phyloP scores from a whole-genome alignment of 106 monocot genomes.

The Gastrodia elata region DNA sequence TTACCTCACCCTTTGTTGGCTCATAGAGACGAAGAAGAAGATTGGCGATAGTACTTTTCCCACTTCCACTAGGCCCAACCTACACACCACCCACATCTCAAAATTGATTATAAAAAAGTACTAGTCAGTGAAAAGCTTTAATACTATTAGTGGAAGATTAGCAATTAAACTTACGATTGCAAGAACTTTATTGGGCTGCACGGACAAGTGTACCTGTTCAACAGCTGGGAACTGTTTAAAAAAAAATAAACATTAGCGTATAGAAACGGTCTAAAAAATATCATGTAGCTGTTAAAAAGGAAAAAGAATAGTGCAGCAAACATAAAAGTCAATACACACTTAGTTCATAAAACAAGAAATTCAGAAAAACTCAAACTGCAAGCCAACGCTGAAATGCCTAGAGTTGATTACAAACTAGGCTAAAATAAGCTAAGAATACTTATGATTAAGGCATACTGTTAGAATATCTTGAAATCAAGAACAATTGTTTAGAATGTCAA shows the following conservation, averaged over 20 bases:
- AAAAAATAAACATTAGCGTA: neutral
- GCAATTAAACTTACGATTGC: conserved; percentile 67
- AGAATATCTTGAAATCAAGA: no score
- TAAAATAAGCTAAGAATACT: no score
- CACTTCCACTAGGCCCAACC: conserved; percentile 98
- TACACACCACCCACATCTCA: conserved; percentile 25
- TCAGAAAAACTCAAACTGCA: neutral
- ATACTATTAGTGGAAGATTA: neutral
- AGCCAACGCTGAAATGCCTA: no score
- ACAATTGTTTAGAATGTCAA: no score
- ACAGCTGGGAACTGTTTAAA: conserved; percentile 48
- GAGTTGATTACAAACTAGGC: no score
- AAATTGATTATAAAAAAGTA: conserved; percentile 3
- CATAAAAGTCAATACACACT: neutral
- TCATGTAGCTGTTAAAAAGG: neutral
- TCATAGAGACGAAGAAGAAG: conserved; percentile 86
- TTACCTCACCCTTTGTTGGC: conserved; percentile 80
- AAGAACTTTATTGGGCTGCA: conserved; percentile 72
- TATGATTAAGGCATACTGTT: no score
- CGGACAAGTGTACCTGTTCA: conserved; percentile 37
- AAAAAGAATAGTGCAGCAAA: neutral
- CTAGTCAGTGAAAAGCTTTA: neutral
- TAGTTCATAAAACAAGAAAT: neutral
- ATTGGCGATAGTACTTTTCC: conserved; percentile 87
- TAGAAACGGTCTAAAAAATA: neutral